A percentile compares a stretch with the other conserved stretches of the same genome.
Evolutionary conservation across 1,284 basidiomycete species (phyloP).

Genomic region (Malassezia psittaci): DNA sequence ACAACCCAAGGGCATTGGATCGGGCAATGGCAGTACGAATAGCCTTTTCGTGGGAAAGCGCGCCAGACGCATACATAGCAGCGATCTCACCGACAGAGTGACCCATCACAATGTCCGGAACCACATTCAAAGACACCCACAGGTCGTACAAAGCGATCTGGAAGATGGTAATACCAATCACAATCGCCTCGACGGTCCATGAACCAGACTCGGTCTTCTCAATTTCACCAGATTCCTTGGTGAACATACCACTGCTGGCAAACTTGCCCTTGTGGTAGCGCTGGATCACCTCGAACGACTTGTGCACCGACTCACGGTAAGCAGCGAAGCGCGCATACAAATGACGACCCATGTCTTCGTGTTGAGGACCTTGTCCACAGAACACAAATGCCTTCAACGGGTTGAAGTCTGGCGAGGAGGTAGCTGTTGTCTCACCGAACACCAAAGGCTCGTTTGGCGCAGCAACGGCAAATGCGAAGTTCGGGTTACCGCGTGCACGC

Average conservation of each 20-base stretch:
- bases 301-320: slow-evolving; percentile 19
- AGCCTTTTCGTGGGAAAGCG: slow-evolving; percentile 12
- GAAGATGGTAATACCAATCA: slow-evolving; percentile 18
- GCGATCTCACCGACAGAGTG: slow-evolving; percentile 22
- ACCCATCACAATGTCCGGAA: slow-evolving; percentile 16
- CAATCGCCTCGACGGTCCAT: slow-evolving; percentile 18
- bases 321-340: slow-evolving; percentile 16
- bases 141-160: slow-evolving; percentile 22
- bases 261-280: slow-evolving; percentile 9
- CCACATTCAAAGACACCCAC: slow-evolving; percentile 10
- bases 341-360: slow-evolving; percentile 21
- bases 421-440: slow-evolving; percentile 12
- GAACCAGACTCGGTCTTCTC: slow-evolving; percentile 12
- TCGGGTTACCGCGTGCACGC: slow-evolving; percentile 18
- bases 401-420: slow-evolving; percentile 18
- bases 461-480: slow-evolving; percentile 13
- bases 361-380: slow-evolving; percentile 24
- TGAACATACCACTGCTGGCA: slow-evolving; percentile 18
- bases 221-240: slow-evolving; percentile 1
- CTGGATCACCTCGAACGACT: slow-evolving; percentile 7
- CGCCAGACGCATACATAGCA: slow-evolving; percentile 18
- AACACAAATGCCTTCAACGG: slow-evolving; percentile 20
- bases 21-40: slow-evolving; percentile 18
- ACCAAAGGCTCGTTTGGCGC: slow-evolving; percentile 3
- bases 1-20: slow-evolving; percentile 11